Conservation (phyloP, 139 green algal genomes). For the Deuterostichococcus epilithicus region DNA sequence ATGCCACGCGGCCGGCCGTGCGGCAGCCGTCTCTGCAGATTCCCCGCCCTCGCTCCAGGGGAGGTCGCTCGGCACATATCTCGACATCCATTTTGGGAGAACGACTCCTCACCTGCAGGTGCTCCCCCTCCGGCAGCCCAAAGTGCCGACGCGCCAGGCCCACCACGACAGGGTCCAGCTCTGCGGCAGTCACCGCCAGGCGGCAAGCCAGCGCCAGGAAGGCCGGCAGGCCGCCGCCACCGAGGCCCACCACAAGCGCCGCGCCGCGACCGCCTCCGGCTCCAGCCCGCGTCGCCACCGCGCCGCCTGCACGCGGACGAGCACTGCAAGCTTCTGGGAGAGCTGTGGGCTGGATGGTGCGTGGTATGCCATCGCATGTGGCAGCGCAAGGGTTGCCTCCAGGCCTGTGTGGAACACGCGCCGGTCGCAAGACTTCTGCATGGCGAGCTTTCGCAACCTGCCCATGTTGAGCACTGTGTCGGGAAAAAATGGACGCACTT, state of each 20-base stretch:
- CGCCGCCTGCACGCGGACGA: background rate
- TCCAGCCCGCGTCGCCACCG: background rate
- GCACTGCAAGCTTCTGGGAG: no score
- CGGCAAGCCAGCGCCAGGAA: conserved; percentile 35
- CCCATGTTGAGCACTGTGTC: background rate
- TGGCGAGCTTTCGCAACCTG: no score
- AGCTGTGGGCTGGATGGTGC: no score
- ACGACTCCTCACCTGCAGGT: conserved; percentile 22
- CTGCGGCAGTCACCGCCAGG: conserved; percentile 31
- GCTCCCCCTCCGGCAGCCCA: conserved; percentile 28
- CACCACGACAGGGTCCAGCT: conserved; percentile 50
- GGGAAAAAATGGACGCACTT: background rate
- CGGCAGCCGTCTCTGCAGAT: no score
- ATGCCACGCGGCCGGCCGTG: no score
- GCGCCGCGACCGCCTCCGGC: background rate
- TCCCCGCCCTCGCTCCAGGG: no score
- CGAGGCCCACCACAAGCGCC: conserved; percentile 43
- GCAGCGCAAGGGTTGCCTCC: no score
- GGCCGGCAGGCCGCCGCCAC: conserved; percentile 48
- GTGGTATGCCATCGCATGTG: no score
- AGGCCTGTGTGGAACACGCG: no score
- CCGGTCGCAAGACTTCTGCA: no score
- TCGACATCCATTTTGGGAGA: no score
- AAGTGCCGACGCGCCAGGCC: conserved; percentile 49
- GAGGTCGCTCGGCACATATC: no score